Base-by-base conservation (phyloP, 345 rosid species). In the Melaleuca quinquenervia region DNA sequence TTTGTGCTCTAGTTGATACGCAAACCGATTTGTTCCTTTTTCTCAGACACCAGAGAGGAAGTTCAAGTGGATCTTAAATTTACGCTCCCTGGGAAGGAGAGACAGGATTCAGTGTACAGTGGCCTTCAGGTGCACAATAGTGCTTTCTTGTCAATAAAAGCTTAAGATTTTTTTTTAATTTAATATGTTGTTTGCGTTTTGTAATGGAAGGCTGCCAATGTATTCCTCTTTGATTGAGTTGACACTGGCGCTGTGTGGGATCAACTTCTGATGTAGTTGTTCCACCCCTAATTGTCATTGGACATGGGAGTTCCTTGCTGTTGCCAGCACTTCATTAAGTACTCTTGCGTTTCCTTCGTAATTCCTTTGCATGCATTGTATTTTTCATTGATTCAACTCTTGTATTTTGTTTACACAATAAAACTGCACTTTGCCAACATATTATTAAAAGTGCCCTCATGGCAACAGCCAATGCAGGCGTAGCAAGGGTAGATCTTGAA, bases 91-190 rank as follows among this genome's bases (percentile, higher is more conserved):
- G 99, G 98, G 83, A 96, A 96, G 91, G 99, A 97, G 91, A 93
- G 99, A 87, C 99, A 97, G 88, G 98, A 97, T 88, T 97, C 99
- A 78, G 98, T 97, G 50, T 93, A 90, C 89, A 94, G 89, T 84
- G 98, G 98, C 75, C 95, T 97, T 91, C 98, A 97, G 99, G 99
- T 96, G 83, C 53, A n/a, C 51, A 44, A 18, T 36, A 27, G 51
- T 26, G 32, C 60, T 82, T 44, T 82, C 6, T 60, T 70, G 41
- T 55, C 80, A 52, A 29, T 76, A 21, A 48, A 53, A 18, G 52
- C 54, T 82, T 82, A 82, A 26, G 54, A 82, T 52, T n/a, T 48
- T 58, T 1, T 22, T 41, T n/a, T 32, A 11, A 26, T n/a, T 52
- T 27, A 83, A 16, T 83, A 15, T 52, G 41, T 26, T 52, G 62